Conservation (phyloP, 768 basidiomycete species). For the Hericium rajendrae region DNA sequence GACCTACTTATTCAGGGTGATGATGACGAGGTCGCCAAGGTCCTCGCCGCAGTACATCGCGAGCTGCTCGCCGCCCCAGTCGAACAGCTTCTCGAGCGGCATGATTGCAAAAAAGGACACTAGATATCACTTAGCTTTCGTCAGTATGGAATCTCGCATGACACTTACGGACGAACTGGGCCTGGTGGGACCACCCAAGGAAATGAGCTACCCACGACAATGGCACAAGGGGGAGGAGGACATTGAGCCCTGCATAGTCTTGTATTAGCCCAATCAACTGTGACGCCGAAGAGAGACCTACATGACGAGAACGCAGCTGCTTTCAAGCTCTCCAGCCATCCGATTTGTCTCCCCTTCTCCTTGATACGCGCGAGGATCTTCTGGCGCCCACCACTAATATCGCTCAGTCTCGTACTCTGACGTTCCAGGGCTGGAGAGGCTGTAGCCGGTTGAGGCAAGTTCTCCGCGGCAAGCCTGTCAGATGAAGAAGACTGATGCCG, state of each 20-base stretch:
- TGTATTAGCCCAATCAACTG: neutral
- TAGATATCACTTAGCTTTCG: slow-evolving; percentile 15
- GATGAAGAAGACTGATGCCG: no score
- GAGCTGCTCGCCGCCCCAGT: slow-evolving; percentile 53
- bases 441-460: no score
- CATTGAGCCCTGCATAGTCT: slow-evolving; percentile 40
- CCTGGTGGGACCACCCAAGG: slow-evolving; percentile 23
- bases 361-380: slow-evolving; percentile 4
- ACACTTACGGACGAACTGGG: slow-evolving; percentile 21
- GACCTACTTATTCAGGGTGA: slow-evolving; percentile 57
- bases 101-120: slow-evolving; percentile 61
- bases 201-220: slow-evolving; percentile 56
- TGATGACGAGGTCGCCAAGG: slow-evolving; percentile 55
- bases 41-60: slow-evolving; percentile 44
- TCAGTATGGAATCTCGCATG: neutral
- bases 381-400: neutral
- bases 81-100: slow-evolving; percentile 55
- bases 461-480: no score
- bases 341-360: slow-evolving; percentile 2
- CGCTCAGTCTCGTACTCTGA: neutral
- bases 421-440: no score
- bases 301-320: neutral
- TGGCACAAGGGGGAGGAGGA: slow-evolving; percentile 48
- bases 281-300: neutral
- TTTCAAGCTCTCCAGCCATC: slow-evolving; percentile 3